Evolutionary conservation across 2,329 filamentous ascomycete species (phyloP).

Genomic region (Coniosporium tulheliwenetii): DNA sequence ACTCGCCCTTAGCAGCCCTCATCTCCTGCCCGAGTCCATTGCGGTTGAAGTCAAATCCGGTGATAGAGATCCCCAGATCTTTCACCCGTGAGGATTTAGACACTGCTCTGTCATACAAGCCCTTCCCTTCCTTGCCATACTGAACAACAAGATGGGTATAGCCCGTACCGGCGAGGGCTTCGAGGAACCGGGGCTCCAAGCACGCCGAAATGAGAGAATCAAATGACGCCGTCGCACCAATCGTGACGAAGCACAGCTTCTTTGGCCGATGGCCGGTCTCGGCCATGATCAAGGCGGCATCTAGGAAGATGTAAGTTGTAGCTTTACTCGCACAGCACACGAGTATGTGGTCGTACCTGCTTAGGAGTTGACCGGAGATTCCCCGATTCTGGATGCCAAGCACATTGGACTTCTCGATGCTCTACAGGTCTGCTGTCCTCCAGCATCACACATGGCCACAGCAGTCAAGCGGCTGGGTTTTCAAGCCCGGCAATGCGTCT

Average conservation of each 20-base stretch:
- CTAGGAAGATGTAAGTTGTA: too few species aligned
- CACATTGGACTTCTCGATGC: too few species aligned
- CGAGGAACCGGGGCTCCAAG: constrained; percentile 46
- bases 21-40: constrained; percentile 46
- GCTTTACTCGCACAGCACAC: too few species aligned
- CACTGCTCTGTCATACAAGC: constrained; percentile 30
- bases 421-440: background rate
- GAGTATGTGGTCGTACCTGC: too few species aligned
- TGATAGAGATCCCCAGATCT: constrained; percentile 22
- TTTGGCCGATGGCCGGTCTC: constrained; percentile 3
- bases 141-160: constrained; percentile 68
- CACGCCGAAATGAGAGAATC: constrained; percentile 51
- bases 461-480: constrained; percentile 15
- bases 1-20: constrained; percentile 30
- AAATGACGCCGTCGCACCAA: constrained; percentile 85
- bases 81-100: background rate
- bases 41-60: constrained; percentile 50
- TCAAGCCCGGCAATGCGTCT: constrained; percentile 13
- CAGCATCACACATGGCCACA: constrained; percentile 1
- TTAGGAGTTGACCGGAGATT: too few species aligned
- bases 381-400: too few species aligned
- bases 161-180: constrained; percentile 37
- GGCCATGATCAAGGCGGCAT: constrained; percentile 5
- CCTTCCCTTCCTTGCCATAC: constrained; percentile 53
- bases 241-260: constrained; percentile 65